A percentile compares a stretch with the other conserved stretches of the same genome.
Conservation (phyloP, 257 asterid genomes). For the Oldenlandia corymbosa region DNA sequence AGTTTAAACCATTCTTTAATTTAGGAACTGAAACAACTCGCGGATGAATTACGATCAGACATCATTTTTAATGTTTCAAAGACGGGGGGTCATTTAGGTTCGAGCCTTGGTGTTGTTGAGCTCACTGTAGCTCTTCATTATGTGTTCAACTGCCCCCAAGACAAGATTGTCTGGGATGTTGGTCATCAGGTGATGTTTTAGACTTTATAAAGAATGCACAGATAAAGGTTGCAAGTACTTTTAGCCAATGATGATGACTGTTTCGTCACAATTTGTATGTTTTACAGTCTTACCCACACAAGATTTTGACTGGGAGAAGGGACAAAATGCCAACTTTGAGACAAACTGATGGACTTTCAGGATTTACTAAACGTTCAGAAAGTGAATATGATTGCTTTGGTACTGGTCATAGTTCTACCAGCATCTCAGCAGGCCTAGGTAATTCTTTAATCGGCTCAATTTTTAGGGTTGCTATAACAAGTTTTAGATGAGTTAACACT, state of each 20-base stretch:
- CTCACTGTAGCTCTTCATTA: slow-evolving; percentile 95
- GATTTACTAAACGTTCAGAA: slow-evolving; percentile 91
- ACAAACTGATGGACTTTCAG: slow-evolving; percentile 80
- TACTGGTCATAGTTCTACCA: slow-evolving; percentile 94
- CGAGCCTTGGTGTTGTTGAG: slow-evolving; percentile 95
- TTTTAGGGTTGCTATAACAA: not conserved
- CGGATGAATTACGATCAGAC: slow-evolving; percentile 83
- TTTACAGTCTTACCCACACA: slow-evolving; percentile 88
- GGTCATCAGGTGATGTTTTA: slow-evolving; percentile 76
- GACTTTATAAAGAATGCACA: not conserved
- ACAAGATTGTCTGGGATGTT: slow-evolving; percentile 94
- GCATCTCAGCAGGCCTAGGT: slow-evolving; percentile 95
- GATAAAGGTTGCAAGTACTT: not conserved
- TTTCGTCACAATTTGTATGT: not conserved
- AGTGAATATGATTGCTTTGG: slow-evolving; percentile 95
- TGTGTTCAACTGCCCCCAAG: slow-evolving; percentile 86
- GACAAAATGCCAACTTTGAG: slow-evolving; percentile 75
- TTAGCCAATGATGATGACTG: slow-evolving; percentile 1
- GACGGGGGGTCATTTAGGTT: slow-evolving; percentile 97
- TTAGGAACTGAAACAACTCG: slow-evolving; percentile 90
- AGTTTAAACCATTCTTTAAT: slow-evolving; percentile 7
- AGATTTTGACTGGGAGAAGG: slow-evolving; percentile 88
- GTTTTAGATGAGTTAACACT: not conserved
- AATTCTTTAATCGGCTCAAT: slow-evolving; percentile 6
- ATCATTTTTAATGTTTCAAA: slow-evolving; percentile 92